phyloP scores from a whole-genome alignment of 2,329 filamentous ascomycete species.

The Pezicula neosporulosa region DNA sequence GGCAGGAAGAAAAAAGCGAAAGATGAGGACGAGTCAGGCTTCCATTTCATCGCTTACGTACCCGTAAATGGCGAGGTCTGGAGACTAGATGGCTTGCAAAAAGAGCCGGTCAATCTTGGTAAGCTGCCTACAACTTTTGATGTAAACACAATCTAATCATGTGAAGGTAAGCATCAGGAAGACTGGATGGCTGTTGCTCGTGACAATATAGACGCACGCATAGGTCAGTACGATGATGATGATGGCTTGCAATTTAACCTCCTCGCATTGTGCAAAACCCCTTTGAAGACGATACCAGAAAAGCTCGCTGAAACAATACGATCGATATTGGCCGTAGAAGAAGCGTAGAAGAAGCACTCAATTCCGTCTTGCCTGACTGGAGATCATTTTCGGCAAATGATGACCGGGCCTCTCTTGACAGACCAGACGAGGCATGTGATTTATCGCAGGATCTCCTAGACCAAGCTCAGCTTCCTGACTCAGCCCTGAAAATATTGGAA shows the following conservation, averaged over 20 bases:
- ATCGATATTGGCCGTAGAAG: constrained; percentile 35
- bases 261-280: constrained; percentile 69
- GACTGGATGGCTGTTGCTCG: constrained; percentile 67
- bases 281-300: constrained; percentile 36
- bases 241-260: constrained; percentile 72
- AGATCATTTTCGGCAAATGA: constrained; percentile 25
- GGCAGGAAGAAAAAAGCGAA: constrained; percentile 33
- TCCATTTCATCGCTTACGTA: constrained; percentile 89
- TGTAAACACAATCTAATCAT: constrained; percentile 6
- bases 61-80: constrained; percentile 72
- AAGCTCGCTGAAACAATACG: constrained; percentile 40
- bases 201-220: constrained; percentile 63
- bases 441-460: constrained; percentile 16
- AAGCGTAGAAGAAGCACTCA: constrained; percentile 36
- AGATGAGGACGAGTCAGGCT: constrained; percentile 58
- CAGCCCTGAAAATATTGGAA: constrained; percentile 8
- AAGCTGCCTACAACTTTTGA: constrained; percentile 12
- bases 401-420: constrained; percentile 3
- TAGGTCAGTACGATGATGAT: constrained; percentile 62
- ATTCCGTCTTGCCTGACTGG: constrained; percentile 39
- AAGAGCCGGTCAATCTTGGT: constrained; percentile 65
- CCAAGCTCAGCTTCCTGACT: constrained; percentile 1
- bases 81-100: constrained; percentile 84
- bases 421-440: constrained; percentile 9
- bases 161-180: constrained; percentile 25